Evolutionary conservation across 768 basidiomycete genomes (phyloP).

Genomic region (Stropharia rugosoannulata): DNA sequence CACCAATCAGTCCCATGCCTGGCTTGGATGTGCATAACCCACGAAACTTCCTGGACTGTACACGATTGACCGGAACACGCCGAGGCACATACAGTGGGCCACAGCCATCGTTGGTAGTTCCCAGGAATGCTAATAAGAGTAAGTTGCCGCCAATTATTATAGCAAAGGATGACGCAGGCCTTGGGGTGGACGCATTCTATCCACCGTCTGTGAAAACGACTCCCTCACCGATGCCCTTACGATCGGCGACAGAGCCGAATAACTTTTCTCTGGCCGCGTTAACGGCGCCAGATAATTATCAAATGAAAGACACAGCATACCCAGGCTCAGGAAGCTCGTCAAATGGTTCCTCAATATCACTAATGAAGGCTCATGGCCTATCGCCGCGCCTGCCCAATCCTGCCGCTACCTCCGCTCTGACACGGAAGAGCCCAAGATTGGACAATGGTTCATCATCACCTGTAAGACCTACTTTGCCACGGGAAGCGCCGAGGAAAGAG

Average conservation of each 20-base stretch:
- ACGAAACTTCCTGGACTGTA: constrained; percentile 21
- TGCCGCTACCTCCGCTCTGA: not conserved
- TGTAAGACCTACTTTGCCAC: not conserved
- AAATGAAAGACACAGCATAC: not conserved
- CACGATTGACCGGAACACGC: constrained; percentile 22
- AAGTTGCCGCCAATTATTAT: not conserved
- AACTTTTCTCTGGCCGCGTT: constrained; percentile 1
- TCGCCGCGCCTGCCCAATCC: not conserved
- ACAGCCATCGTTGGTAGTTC: constrained; percentile 6
- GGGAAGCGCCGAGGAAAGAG: not conserved
- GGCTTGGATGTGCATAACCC: constrained; percentile 22
- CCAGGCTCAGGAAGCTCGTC: not conserved
- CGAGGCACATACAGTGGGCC: constrained; percentile 21
- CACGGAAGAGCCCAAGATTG: not conserved
- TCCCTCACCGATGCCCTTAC: constrained; percentile 2
- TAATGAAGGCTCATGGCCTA: not conserved
- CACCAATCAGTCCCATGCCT: constrained; percentile 8
- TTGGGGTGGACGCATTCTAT: constrained; percentile 6
- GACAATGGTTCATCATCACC: not conserved
- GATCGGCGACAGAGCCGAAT: not conserved
- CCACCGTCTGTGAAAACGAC: constrained; percentile 4
- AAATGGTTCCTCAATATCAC: not conserved
- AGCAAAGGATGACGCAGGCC: not conserved
- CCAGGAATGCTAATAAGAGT: not conserved
- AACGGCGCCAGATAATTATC: constrained; percentile 1